Conservation (phyloP, 441 rosid genomes). For the Erysimum cheiri region DNA sequence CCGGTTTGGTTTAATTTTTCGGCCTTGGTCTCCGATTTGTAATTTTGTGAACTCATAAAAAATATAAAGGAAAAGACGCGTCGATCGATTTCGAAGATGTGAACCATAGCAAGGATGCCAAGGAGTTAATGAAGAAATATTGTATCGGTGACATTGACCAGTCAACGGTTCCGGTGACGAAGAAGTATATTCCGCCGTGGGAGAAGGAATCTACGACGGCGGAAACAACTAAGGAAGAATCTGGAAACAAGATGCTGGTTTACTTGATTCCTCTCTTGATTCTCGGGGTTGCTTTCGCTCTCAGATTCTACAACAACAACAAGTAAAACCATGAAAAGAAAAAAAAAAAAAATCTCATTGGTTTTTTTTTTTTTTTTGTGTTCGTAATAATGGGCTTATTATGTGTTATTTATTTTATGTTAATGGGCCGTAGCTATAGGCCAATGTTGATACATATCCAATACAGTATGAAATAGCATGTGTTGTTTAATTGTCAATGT, state of each 20-base stretch:
- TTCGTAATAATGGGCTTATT: conserved; percentile 26
- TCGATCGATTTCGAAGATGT: conserved; percentile 59
- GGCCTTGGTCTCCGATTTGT: background rate
- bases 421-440: conserved; percentile 8
- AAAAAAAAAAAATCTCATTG: background rate
- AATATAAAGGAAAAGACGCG: conserved; percentile 59
- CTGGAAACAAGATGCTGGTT: conserved; percentile 44
- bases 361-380: conserved; percentile 10
- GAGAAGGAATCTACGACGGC: conserved; percentile 28
- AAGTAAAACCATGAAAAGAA: background rate
- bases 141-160: conserved; percentile 54
- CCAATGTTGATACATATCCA: conserved; percentile 1
- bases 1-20: background rate
- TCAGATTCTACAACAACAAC: conserved; percentile 44
- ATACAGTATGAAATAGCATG: background rate
- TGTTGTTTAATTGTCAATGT: background rate
- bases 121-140: conserved; percentile 53
- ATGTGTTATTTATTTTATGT: conserved; percentile 25
- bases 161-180: conserved; percentile 49
- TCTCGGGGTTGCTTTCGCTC: conserved; percentile 54
- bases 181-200: conserved; percentile 46
- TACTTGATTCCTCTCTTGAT: conserved; percentile 57
- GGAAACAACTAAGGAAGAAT: conserved; percentile 26
- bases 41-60: background rate
- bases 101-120: conserved; percentile 60